These are phyloP conservation scores for Heterobasidion occidentale DNA, from an alignment of 1,284 basidiomycete genomes.

Conservation along the genomic window DNA sequence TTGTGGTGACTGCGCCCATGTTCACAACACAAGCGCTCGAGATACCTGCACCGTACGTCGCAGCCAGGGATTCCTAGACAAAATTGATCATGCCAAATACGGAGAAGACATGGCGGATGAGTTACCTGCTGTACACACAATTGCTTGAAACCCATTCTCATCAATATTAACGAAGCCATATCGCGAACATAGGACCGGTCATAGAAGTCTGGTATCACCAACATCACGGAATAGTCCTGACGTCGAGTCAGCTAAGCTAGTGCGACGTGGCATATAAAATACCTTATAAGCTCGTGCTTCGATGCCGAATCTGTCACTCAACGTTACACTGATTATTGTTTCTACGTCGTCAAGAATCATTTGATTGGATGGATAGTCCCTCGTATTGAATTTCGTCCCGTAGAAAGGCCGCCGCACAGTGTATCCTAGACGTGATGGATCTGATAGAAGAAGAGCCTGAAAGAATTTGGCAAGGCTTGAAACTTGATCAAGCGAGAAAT, in stretches of 20 bases:
- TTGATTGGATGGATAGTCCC: constrained; percentile 67
- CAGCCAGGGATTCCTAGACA: constrained; percentile 79
- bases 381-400: constrained; percentile 70
- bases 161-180: constrained; percentile 70
- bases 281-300: constrained; percentile 56
- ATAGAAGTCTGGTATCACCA: constrained; percentile 92
- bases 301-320: constrained; percentile 61
- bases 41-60: constrained; percentile 93
- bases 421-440: constrained; percentile 63
- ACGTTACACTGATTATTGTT: constrained; percentile 52
- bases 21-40: constrained; percentile 94
- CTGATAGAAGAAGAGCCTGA: constrained; percentile 67
- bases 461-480: constrained; percentile 1
- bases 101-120: neutral
- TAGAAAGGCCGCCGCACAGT: constrained; percentile 72
- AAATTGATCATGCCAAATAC: neutral
- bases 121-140: constrained; percentile 82
- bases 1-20: constrained; percentile 81
- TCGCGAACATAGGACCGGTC: constrained; percentile 80
- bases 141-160: constrained; percentile 87
- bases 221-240: constrained; percentile 81
- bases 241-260: constrained; percentile 3
- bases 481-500: neutral
- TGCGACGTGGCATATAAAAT: constrained; percentile 4
- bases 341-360: constrained; percentile 75